Evolutionary conservation across 2,329 filamentous ascomycete genomes (phyloP), one percentile per base, ranked within the genome.

Genomic region (Sporothrix curviconia): DNA sequence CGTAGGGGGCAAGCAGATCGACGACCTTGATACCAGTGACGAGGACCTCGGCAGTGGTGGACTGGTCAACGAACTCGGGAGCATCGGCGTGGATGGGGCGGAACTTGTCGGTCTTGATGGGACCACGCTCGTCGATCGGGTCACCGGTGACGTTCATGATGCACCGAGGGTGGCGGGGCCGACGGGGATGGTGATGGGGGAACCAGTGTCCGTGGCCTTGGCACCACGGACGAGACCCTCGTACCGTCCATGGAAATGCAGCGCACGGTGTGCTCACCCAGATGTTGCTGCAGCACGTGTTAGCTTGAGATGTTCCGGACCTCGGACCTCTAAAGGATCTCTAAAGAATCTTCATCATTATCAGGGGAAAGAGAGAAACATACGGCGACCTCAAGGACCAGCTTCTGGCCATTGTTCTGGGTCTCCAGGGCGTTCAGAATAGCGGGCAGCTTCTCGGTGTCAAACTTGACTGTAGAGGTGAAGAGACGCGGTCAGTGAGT

Each of bases 231-330:
- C 89, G 70, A 99, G 90, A 94, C 94, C 94, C 84, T 97, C 94
- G 92, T 99, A 95, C 92, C 94, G 80, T 99, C 94, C 94, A 99
- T 99, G 79, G 94, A 94, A 95, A 99, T 99, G 78, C 90, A 95
- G 78, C 94, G 87, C 76, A 99, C 94, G 74, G 96, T 90, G 83
- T 90, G 96, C 83, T 99, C 90, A 81, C 94, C 94, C 78, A 99
- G 81, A 86, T 97, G 94, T 96, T 99, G 94, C 91, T 96, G 69
- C 66, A 53, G 47, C 63, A 36, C 12, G 3, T 12, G 50, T 58
- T 52, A 58, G 56, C 25, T 7, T 28, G 42, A 12, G 24, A 34
- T 40, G 34, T 7, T n/a, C 12, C 12, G 49, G 22, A 40, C 9
- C 25, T 17, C 25, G 22, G 17, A 30, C n/a, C n/a, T n/a, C n/a